phyloP scores from a whole-genome alignment of 1,284 basidiomycete genomes.

The Rhodotorula sp. region DNA sequence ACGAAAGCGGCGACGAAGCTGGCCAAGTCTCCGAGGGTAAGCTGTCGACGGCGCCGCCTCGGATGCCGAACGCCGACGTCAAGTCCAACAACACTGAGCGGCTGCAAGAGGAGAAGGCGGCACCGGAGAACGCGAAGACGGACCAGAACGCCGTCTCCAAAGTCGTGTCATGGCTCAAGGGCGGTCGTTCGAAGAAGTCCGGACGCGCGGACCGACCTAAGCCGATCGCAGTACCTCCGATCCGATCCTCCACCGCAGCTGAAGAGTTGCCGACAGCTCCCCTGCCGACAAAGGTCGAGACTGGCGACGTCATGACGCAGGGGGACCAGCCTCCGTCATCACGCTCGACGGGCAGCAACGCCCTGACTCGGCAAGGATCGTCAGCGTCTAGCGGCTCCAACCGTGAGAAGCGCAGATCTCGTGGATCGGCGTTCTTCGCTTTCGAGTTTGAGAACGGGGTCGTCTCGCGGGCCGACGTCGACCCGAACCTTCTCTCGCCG shows the following conservation, averaged over 20 bases:
- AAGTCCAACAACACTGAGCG: neutral
- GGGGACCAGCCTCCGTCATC: neutral
- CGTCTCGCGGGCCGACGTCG: slow-evolving; percentile 26
- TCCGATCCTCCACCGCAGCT: neutral
- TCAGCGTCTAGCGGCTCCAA: slow-evolving; percentile 1
- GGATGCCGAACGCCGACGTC: neutral
- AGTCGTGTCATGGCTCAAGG: slow-evolving; percentile 45
- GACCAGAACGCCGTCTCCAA: slow-evolving; percentile 39
- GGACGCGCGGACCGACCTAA: slow-evolving; percentile 12
- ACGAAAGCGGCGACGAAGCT: slow-evolving; percentile 28
- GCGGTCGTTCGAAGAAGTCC: slow-evolving; percentile 33
- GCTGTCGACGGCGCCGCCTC: neutral
- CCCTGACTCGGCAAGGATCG: neutral
- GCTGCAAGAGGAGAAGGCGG: neutral
- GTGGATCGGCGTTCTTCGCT: slow-evolving; percentile 34
- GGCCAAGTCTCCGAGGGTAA: neutral
- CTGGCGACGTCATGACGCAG: slow-evolving; percentile 1
- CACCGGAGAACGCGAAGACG: slow-evolving; percentile 4
- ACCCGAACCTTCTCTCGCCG: slow-evolving; percentile 16
- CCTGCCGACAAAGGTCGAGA: slow-evolving; percentile 26
- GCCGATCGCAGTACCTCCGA: neutral
- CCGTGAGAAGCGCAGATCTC: slow-evolving; percentile 12
- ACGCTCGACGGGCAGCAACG: neutral
- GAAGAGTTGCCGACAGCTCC: neutral
- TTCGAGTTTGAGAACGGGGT: slow-evolving; percentile 40